Evolutionary conservation across 1,139 yeast genomes (phyloP).

Genomic region (Ogataea hybrid): DNA sequence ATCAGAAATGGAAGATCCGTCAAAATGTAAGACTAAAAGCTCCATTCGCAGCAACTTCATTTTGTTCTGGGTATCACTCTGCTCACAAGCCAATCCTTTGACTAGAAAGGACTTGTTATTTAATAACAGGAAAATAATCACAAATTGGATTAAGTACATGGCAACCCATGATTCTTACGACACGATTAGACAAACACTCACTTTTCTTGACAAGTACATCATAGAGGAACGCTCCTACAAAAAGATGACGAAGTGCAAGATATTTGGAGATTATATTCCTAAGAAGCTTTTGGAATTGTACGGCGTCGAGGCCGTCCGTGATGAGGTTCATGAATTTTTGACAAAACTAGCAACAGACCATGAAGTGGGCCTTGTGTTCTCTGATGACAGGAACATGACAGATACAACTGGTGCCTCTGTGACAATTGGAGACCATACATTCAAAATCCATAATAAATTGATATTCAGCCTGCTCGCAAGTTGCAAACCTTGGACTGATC

Average conservation of each 20-base stretch:
- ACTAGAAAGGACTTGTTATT: conserved; percentile 61
- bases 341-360: conserved; percentile 48
- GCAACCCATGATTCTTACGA: conserved; percentile 52
- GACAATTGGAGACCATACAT: conserved; percentile 39
- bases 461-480: conserved; percentile 60
- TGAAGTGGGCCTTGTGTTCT: conserved; percentile 60
- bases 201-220: conserved; percentile 49
- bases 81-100: conserved; percentile 46
- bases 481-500: conserved; percentile 82
- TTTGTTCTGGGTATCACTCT: conserved; percentile 56
- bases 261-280: conserved; percentile 77
- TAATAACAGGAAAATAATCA: conserved; percentile 56
- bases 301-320: conserved; percentile 32
- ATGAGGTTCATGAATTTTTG: conserved; percentile 48
- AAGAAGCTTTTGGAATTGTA: conserved; percentile 56
- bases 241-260: conserved; percentile 67
- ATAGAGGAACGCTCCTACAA: conserved; percentile 60
- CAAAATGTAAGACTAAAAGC: conserved; percentile 34
- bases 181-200: conserved; percentile 41
- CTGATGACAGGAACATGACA: conserved; percentile 43
- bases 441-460: conserved; percentile 64
- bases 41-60: conserved; percentile 60
- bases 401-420: conserved; percentile 34
- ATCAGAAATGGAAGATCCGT: conserved; percentile 40
- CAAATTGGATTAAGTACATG: conserved; percentile 64